Evolutionary conservation across 225 moss, liverwort and hornwort species (phyloP).

Genomic region (Physcomitrium patens): DNA sequence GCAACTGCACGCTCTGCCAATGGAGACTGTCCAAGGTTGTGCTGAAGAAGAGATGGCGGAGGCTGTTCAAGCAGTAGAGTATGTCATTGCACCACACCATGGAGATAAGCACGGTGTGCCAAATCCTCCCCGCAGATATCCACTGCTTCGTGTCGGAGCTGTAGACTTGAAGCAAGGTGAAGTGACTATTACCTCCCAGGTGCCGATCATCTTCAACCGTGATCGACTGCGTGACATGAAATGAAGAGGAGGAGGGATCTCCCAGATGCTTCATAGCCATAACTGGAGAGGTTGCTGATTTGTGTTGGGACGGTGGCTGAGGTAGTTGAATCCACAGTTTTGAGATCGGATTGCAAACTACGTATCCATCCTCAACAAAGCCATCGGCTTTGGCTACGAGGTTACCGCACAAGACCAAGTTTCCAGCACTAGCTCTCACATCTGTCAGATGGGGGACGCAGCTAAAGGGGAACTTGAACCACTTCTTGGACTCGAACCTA

Average conservation of each 20-base stretch:
- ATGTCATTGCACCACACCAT: conserved; percentile 25
- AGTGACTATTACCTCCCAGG: background rate
- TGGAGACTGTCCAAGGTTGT: conserved; percentile 9
- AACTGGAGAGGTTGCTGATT: background rate
- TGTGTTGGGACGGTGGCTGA: conserved; percentile 3
- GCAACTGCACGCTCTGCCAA: conserved; percentile 30
- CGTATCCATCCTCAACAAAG: conserved; percentile 27
- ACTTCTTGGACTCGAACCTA: conserved; percentile 15
- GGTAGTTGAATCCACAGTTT: conserved; percentile 25
- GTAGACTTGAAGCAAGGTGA: conserved; percentile 22
- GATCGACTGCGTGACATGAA: conserved; percentile 21
- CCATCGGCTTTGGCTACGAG: conserved; percentile 23
- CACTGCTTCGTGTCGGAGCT: conserved; percentile 25
- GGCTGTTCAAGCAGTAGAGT: conserved; percentile 21
- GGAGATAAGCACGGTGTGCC: conserved; percentile 8
- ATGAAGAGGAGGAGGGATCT: conserved; percentile 12
- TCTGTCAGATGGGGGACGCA: conserved; percentile 14
- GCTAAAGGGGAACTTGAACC: conserved; percentile 25
- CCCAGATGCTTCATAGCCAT: conserved; percentile 24
- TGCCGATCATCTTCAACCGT: background rate
- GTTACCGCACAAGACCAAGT: conserved; percentile 26
- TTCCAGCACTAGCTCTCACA: conserved; percentile 20
- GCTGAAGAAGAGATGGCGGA: conserved; percentile 17
- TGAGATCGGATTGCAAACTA: conserved; percentile 27
- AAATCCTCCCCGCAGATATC: conserved; percentile 7